A percentile compares a stretch with the other conserved stretches of the same genome.
phyloP scores from a whole-genome alignment of 768 basidiomycete genomes.

The Suillus plorans region DNA sequence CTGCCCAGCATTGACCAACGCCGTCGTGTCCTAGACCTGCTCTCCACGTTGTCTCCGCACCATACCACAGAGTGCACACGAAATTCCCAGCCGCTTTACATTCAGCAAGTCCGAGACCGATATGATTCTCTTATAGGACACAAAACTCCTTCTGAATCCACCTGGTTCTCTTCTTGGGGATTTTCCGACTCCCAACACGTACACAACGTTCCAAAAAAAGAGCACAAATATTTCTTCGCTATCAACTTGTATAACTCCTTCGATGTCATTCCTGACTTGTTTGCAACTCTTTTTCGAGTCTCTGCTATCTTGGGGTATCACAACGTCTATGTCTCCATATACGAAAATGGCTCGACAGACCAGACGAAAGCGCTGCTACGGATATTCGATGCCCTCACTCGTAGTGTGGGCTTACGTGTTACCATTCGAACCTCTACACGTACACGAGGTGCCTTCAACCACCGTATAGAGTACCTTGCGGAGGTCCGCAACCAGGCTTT shows the following conservation, averaged over 20 bases:
- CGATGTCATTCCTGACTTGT: conserved; percentile 96
- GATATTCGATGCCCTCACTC: conserved; percentile 91
- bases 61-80: conserved; percentile 93
- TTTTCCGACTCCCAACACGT: conserved; percentile 42
- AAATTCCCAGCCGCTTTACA: conserved; percentile 79
- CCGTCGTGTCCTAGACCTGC: conserved; percentile 78
- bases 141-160: conserved; percentile 46
- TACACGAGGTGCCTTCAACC: conserved; percentile 94
- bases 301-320: conserved; percentile 92
- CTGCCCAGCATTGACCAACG: conserved; percentile 85
- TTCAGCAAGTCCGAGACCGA: conserved; percentile 80
- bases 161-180: conserved; percentile 64
- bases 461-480: conserved; percentile 99
- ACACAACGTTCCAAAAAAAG: conserved; percentile 42
- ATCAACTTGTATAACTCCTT: conserved; percentile 99
- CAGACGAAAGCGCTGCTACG: conserved; percentile 96
- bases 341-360: conserved; percentile 99
- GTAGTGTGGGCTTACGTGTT: conserved; percentile 87
- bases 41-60: conserved; percentile 85
- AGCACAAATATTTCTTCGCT: conserved; percentile 99
- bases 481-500: conserved; percentile 99
- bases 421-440: conserved; percentile 92
- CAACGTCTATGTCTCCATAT: conserved; percentile 97
- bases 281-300: conserved; percentile 93
- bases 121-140: conserved; percentile 85